Conservation (phyloP, 164 flowering plant species). For the Stephania yunnanensis region DNA sequence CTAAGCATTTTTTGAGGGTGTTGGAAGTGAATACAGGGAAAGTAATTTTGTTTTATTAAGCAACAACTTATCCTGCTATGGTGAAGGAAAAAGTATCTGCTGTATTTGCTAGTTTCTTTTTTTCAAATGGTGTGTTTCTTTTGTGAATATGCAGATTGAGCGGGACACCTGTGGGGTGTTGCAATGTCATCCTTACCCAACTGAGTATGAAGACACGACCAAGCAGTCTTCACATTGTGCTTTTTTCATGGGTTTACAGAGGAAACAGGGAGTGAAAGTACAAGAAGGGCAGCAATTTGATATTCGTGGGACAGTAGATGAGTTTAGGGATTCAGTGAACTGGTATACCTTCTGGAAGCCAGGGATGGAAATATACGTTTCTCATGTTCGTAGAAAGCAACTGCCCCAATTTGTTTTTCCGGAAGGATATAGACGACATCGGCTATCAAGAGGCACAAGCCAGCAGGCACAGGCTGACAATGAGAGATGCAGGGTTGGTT, state of each 20-base stretch:
- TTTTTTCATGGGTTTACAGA: constrained; percentile 93
- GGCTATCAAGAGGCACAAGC: constrained; percentile 36
- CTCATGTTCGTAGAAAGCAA: constrained; percentile 84
- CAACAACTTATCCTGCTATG: not conserved
- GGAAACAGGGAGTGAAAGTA: constrained; percentile 67
- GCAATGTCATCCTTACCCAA: constrained; percentile 95
- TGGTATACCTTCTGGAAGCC: constrained; percentile 83
- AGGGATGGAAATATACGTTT: constrained; percentile 89
- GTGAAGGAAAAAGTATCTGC: not conserved
- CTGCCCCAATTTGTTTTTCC: constrained; percentile 81
- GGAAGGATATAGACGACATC: constrained; percentile 60
- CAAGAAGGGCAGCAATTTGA: constrained; percentile 98
- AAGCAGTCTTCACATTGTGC: constrained; percentile 71
- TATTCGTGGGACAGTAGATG: constrained; percentile 86
- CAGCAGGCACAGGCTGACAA: constrained; percentile 35
- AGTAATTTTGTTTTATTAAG: not conserved
- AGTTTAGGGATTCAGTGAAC: constrained; percentile 65
- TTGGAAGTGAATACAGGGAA: not conserved
- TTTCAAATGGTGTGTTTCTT: not conserved
- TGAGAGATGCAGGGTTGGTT: constrained; percentile 25
- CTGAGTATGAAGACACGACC: constrained; percentile 60
- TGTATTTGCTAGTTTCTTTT: not conserved
- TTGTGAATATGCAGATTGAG: constrained; percentile 62
- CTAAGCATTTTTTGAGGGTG: constrained; percentile 7
- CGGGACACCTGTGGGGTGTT: constrained; percentile 81